phyloP scores from a whole-genome alignment of 257 asterid species.

The Solanum rostratum region DNA sequence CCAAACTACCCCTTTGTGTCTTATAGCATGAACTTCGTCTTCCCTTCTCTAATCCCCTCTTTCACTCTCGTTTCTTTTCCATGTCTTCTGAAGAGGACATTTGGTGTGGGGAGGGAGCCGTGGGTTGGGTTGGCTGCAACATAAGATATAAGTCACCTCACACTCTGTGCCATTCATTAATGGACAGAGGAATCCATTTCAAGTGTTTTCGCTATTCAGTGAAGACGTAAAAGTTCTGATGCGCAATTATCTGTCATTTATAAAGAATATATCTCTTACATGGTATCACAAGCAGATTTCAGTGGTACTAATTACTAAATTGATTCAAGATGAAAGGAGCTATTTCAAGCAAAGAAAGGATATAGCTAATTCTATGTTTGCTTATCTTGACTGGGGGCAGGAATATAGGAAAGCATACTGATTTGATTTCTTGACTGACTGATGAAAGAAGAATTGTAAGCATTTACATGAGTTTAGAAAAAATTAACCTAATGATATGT shows the following conservation, averaged over 20 bases:
- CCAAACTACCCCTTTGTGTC: not conserved
- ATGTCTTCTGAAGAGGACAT: not conserved
- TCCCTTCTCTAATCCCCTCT: not conserved
- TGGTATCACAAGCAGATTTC: not conserved
- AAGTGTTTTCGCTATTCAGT: not conserved
- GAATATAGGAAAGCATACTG: not conserved
- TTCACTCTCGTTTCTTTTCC: not conserved
- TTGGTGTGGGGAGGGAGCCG: not conserved
- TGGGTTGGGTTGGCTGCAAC: not conserved
- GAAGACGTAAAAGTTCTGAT: not conserved
- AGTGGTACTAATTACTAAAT: not conserved
- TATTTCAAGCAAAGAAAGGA: not conserved
- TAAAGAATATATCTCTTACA: not conserved
- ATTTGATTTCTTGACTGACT: not conserved
- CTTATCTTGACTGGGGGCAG: not conserved
- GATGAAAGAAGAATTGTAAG: not conserved
- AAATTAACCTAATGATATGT: not conserved
- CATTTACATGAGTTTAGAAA: not conserved
- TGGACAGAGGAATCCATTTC: not conserved
- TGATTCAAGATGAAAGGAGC: conserved; percentile 3
- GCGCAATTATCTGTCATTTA: not conserved
- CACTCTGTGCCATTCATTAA: not conserved
- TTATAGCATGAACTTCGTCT: not conserved
- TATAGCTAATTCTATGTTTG: not conserved
- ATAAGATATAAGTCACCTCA: not conserved